These are phyloP conservation scores for Talaromyces verruculosus DNA, from an alignment of 2,329 filamentous ascomycete species.

Conservation along the genomic window DNA sequence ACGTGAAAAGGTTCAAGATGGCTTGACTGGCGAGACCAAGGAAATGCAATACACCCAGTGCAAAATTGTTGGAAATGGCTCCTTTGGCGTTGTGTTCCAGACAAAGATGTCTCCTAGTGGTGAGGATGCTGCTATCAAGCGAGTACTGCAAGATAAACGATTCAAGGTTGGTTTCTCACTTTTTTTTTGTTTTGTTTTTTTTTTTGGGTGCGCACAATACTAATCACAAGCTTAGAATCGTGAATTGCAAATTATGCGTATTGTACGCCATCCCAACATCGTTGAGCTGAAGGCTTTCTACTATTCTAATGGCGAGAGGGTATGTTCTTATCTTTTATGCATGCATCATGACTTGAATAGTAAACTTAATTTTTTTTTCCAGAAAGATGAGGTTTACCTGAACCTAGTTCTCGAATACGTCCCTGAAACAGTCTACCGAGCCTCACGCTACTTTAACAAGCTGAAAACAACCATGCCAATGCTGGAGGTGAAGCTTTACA, in stretches of 20 bases:
- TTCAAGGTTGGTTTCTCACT: conserved; percentile 73
- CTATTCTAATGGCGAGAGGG: conserved; percentile 97
- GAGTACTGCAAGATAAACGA: conserved; percentile 96
- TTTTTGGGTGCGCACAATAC: conserved; percentile 18
- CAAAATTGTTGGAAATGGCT: conserved; percentile 99
- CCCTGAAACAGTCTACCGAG: conserved; percentile 96
- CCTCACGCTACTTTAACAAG: conserved; percentile 99
- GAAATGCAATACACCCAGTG: conserved; percentile 98
- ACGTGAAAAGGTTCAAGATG: conserved; percentile 98
- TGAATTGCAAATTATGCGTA: conserved; percentile 99
- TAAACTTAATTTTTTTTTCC: conserved; percentile 20
- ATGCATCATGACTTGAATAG: background rate
- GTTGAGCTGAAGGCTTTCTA: conserved; percentile 99
- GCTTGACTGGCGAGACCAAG: conserved; percentile 90
- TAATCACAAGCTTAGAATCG: conserved; percentile 69
- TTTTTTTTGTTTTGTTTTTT: no score
- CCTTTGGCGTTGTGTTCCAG: conserved; percentile 98
- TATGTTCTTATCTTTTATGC: conserved; percentile 50
- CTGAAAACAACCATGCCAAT: conserved; percentile 99
- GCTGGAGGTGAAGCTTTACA: conserved; percentile 98
- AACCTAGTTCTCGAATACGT: conserved; percentile 98
- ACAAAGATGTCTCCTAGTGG: conserved; percentile 97
- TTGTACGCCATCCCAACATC: conserved; percentile 97
- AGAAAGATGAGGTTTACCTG: conserved; percentile 98
- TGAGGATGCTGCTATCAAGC: conserved; percentile 98